phyloP scores from a whole-genome alignment of 768 basidiomycete genomes.

The Suillus placidus region DNA sequence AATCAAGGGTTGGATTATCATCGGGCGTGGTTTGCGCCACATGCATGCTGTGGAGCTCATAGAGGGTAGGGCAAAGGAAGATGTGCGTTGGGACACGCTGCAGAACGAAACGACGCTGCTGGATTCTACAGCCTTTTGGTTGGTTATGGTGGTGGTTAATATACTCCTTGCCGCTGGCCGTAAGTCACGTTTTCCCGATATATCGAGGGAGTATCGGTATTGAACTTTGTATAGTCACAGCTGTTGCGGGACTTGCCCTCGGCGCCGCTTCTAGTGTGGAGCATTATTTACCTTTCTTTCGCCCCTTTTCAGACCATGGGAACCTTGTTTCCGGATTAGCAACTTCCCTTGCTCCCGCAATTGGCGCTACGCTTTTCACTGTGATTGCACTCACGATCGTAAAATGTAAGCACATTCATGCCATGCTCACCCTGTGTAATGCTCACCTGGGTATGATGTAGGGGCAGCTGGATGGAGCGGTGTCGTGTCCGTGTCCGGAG shows the following conservation, averaged over 20 bases:
- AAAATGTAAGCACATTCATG: slow-evolving; percentile 49
- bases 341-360: slow-evolving; percentile 67
- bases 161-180: slow-evolving; percentile 59
- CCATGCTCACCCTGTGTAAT: not conserved
- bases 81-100: slow-evolving; percentile 79
- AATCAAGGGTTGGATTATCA: slow-evolving; percentile 78
- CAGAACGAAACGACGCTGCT: slow-evolving; percentile 56
- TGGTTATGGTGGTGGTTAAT: slow-evolving; percentile 50
- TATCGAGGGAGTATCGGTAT: slow-evolving; percentile 6
- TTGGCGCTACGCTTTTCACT: slow-evolving; percentile 62
- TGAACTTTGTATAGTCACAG: slow-evolving; percentile 54
- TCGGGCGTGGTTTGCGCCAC: slow-evolving; percentile 67
- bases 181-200: slow-evolving; percentile 41
- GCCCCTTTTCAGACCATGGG: slow-evolving; percentile 50
- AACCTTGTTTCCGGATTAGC: slow-evolving; percentile 63
- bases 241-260: slow-evolving; percentile 67
- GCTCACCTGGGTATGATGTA: slow-evolving; percentile 25
- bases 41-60: slow-evolving; percentile 69
- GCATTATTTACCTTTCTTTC: slow-evolving; percentile 69
- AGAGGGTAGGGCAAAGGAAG: slow-evolving; percentile 80
- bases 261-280: slow-evolving; percentile 73
- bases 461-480: slow-evolving; percentile 58
- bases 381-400: slow-evolving; percentile 53
- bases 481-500: slow-evolving; percentile 63
- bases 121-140: slow-evolving; percentile 59